phyloP scores from a whole-genome alignment of 2,329 filamentous ascomycete genomes.

The Coniella vitis region DNA sequence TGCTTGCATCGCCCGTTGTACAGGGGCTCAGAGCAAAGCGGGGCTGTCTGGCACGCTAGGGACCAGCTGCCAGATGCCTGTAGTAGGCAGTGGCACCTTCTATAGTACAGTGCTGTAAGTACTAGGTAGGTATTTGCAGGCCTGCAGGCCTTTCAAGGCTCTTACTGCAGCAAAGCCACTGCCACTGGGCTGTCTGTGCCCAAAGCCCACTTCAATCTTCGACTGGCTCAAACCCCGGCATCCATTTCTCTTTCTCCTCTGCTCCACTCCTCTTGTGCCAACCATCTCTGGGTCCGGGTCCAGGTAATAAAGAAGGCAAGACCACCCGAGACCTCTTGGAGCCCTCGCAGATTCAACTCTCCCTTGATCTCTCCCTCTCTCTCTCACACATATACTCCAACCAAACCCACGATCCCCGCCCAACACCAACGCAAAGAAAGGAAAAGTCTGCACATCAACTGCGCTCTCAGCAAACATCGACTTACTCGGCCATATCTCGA shows the following conservation, averaged over 20 bases:
- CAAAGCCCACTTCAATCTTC: conserved; percentile 3
- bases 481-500: neutral
- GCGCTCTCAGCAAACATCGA: neutral
- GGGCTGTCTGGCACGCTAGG: neutral
- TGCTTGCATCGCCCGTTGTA: neutral
- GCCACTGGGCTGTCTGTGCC: neutral
- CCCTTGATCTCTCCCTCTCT: conserved; percentile 1
- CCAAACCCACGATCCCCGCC: neutral
- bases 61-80: neutral
- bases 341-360: neutral
- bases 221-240: conserved; percentile 4
- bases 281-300: neutral
- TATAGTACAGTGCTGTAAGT: neutral
- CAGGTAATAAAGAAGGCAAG: conserved; percentile 1
- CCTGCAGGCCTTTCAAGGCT: neutral
- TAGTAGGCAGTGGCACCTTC: neutral
- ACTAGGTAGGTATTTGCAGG: neutral
- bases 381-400: too few species aligned
- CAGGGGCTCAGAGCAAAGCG: neutral
- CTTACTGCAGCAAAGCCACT: neutral
- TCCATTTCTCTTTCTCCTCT: conserved; percentile 7
- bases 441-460: neutral
- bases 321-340: neutral
- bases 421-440: neutral
- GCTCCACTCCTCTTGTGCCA: conserved; percentile 3